Evolutionary conservation across 495 filamentous ascomycete species (phyloP), one percentile per base, ranked within the genome.

Genomic region (Neurospora pannonica): DNA sequence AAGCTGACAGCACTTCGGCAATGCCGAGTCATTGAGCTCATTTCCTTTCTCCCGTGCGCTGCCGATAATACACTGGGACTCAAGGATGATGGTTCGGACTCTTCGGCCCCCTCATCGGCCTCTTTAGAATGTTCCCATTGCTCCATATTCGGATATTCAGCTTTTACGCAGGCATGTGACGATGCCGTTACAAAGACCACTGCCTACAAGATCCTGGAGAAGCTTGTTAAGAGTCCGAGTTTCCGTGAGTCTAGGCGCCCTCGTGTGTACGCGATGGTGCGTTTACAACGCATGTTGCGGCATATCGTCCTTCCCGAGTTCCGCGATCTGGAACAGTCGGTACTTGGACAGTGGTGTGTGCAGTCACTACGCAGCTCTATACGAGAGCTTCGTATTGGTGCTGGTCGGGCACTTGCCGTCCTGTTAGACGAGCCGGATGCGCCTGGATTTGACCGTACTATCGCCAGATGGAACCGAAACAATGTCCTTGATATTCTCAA

Each of bases 311-410:
- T 86, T 72, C 67, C 82, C 8, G 81, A 84, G 13, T 85, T 92
- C 73, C 82, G 95, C 73, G 88, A 94, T 74, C 82, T 98, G 4
- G 87, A 88, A 46, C 83, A 78, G 7, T 94, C 92, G 9, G 74
- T 81, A 1, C 84, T 92, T 54, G 94, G 93, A 0, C 90, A 94
- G 77, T 94, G 93, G 87, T 96, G 93, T 78, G 80, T 98, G 2
- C 87, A 90, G 73, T 93, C 92, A 3, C 83, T 97, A 28, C 88
- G 89, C 70, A 97, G 94, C 79, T 95, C 95, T 8, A 81, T 92
- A 31, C 89, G 96, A 78, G 96, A 98, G 78, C 84, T 98, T 70
- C 90, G 96, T 15, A 87, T 97, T 78, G 92, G 91, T 36, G 92
- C 94, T 76, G 92, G 89, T 85, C 74, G 81, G 48, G 69, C 77